Percentiles rank a stretch among this genome's conserved stretches.
phyloP scores from a whole-genome alignment of 208 protist species.

The Leishmania lainsoni region DNA sequence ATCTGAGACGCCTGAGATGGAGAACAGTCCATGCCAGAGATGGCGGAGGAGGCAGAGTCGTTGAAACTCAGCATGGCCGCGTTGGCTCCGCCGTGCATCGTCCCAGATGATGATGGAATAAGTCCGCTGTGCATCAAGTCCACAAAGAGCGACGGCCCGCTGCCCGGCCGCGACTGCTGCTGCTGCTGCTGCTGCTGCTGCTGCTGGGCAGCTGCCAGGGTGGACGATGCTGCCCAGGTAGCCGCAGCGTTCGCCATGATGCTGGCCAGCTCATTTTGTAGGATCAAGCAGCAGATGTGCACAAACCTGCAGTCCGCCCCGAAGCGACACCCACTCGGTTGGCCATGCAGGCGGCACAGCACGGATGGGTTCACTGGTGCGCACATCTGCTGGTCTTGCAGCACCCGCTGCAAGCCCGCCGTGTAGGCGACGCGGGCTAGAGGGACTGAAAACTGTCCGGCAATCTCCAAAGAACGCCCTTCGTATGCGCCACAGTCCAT shows the following conservation, averaged over 20 bases:
- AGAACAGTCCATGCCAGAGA: not conserved
- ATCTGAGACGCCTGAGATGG: not conserved
- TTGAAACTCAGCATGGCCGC: not conserved
- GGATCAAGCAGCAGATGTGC: slow-evolving; percentile 74
- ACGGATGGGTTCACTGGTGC: slow-evolving; percentile 17
- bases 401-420: slow-evolving; percentile 49
- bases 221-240: slow-evolving; percentile 1
- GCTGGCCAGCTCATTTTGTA: slow-evolving; percentile 28
- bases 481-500: slow-evolving; percentile 23
- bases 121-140: not conserved
- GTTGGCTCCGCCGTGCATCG: slow-evolving; percentile 10
- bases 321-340: slow-evolving; percentile 69
- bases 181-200: slow-evolving; percentile 5
- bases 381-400: slow-evolving; percentile 35
- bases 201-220: not conserved
- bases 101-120: not conserved
- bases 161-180: not conserved
- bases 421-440: slow-evolving; percentile 67
- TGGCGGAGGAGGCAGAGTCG: not conserved
- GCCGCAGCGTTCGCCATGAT: slow-evolving; percentile 26
- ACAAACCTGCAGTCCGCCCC: slow-evolving; percentile 83
- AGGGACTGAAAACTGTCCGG: slow-evolving; percentile 39
- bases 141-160: not conserved
- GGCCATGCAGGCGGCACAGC: slow-evolving; percentile 71
- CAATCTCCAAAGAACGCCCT: slow-evolving; percentile 26